A percentile compares a stretch with the other conserved stretches of the same genome.
phyloP scores from a whole-genome alignment of 2,329 filamentous ascomycete genomes.

The Apiospora marii region DNA sequence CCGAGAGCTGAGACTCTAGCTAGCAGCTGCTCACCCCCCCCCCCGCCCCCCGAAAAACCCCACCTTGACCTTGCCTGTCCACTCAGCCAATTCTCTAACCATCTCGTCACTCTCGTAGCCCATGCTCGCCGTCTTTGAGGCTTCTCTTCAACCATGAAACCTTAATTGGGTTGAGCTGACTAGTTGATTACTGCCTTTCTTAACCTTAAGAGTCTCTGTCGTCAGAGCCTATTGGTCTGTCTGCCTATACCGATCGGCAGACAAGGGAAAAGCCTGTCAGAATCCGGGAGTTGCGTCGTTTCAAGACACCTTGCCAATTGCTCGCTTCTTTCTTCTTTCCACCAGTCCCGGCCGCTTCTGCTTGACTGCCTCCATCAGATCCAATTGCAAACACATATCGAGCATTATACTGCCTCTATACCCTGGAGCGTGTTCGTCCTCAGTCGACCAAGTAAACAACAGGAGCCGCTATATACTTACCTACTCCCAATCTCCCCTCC shows the following conservation, averaged over 20 bases:
- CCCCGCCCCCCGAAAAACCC: slow-evolving; percentile 11
- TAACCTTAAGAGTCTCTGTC: slow-evolving; percentile 13
- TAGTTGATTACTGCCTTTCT: slow-evolving; percentile 1
- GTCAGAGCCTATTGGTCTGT: not conserved
- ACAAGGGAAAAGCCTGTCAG: slow-evolving; percentile 6
- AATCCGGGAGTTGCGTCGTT: not conserved
- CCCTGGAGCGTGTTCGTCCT: not conserved
- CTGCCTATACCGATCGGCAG: slow-evolving; percentile 8
- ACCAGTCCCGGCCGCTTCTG: not conserved
- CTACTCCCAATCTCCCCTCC: not conserved
- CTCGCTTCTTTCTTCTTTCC: slow-evolving; percentile 16
- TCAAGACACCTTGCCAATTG: slow-evolving; percentile 19
- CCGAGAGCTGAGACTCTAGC: not conserved
- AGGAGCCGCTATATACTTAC: not conserved
- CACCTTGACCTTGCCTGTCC: not conserved
- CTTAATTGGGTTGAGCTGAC: slow-evolving; percentile 18
- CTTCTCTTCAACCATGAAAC: slow-evolving; percentile 12
- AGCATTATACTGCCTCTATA: not conserved
- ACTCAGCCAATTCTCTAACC: slow-evolving; percentile 11
- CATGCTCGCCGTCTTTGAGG: slow-evolving; percentile 15
- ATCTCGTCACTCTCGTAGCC: slow-evolving; percentile 19
- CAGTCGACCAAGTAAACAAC: not conserved
- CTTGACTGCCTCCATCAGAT: slow-evolving; percentile 1
- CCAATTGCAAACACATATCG: slow-evolving; percentile 12
- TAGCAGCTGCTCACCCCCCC: not conserved